phyloP scores from a whole-genome alignment of 2,329 filamentous ascomycete genomes.

The Alternaria sp. region DNA sequence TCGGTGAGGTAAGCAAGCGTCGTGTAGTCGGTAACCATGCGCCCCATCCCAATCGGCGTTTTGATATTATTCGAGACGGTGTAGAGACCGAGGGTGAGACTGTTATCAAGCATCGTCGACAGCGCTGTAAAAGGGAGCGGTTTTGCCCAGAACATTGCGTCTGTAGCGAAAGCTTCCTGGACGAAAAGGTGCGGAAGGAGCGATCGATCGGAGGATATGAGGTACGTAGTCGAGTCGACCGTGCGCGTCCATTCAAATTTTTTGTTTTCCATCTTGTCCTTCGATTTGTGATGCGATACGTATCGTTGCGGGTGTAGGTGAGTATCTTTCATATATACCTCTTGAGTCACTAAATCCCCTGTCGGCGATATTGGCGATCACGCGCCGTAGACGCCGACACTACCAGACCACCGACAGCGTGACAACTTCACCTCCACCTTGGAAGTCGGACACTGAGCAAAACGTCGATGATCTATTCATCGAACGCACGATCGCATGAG shows the following conservation, averaged over 20 bases:
- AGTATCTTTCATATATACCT: neutral
- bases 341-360: conserved; percentile 3
- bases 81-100: conserved; percentile 46
- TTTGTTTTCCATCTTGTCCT: conserved; percentile 26
- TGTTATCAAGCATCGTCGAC: conserved; percentile 42
- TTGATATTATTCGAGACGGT: conserved; percentile 18
- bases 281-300: neutral
- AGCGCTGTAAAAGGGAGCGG: conserved; percentile 30
- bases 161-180: conserved; percentile 38
- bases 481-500: neutral
- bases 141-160: conserved; percentile 45
- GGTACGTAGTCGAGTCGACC: conserved; percentile 28
- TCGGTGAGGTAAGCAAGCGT: conserved; percentile 76
- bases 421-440: neutral
- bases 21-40: conserved; percentile 74
- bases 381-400: conserved; percentile 11
- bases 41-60: conserved; percentile 65
- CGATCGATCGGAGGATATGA: conserved; percentile 39
- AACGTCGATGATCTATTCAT: neutral
- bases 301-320: neutral
- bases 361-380: neutral
- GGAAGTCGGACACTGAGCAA: neutral
- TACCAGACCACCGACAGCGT: neutral
- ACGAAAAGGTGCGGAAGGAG: conserved; percentile 44
- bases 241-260: conserved; percentile 37